Base-by-base conservation (phyloP, 192 early-diverging fungal species). In the Allomyces javanicus region DNA sequence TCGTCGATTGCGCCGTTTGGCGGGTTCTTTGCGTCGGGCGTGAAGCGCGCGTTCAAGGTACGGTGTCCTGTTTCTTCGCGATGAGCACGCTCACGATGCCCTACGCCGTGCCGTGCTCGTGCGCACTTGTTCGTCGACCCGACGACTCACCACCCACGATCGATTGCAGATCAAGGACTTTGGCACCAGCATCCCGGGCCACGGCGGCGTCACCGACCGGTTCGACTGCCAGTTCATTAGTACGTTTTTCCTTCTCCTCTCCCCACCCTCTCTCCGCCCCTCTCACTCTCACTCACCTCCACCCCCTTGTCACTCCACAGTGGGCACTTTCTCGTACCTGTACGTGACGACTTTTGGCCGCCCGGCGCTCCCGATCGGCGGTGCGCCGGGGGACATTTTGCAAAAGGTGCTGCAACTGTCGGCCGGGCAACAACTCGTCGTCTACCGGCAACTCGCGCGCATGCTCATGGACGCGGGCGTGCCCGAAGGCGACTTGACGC, bases 11-110 rank as follows among this genome's bases (percentile, higher is more conserved):
- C 93, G 63, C 95, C 95, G 21, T 96, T 97, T 74, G 95, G 95
- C 63, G 95, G 95, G n/a, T 97, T 96, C 81, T 97, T 97, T 79
- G 95, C 95, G 9, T 89, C 86, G 70, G 94, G 91, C n/a, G 86
- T 94, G 66, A 98, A 98, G 75, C 81, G 95, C 27, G 95, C 95
- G 1, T 94, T 98, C 78, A 91, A 94, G 33, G 33, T 40, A 40
- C 33, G 7, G 4, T 40, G 33, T 7, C 33, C 0, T 40, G 0
- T 40, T 4, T 27, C 26, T 4, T 27, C 33, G 26, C 26, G 26
- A 26, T 40, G 7, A 40, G 33, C 33, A 40, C 7, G 33, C 33
- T 40, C 33, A 9, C 9, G 1, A 4, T 4, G n/a, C 26, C 26
- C 26, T 4, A 26, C 26, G 26, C 4, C 26, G 4, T 26, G 26